phyloP scores from a whole-genome alignment of 352 stramenopile species.

The Peronospora destructor region DNA sequence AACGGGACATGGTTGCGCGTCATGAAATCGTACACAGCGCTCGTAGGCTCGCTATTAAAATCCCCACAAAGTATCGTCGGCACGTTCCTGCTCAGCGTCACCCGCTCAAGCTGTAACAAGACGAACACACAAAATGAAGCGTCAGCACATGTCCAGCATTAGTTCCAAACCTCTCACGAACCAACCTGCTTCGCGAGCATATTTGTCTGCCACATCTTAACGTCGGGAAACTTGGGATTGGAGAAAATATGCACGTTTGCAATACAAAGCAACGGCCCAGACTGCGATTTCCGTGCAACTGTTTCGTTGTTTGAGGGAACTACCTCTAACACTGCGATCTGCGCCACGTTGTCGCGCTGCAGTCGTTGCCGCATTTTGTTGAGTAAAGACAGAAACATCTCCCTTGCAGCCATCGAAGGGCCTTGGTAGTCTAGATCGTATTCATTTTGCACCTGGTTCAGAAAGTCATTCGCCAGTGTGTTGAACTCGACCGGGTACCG shows the following conservation, averaged over 20 bases:
- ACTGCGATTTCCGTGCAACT: slow-evolving; percentile 39
- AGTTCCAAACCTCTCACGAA: background rate
- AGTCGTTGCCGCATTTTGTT: slow-evolving; percentile 81
- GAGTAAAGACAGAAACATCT: slow-evolving; percentile 46
- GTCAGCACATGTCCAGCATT: slow-evolving; percentile 2
- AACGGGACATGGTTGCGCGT: slow-evolving; percentile 76
- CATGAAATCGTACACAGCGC: slow-evolving; percentile 96
- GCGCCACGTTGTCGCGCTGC: slow-evolving; percentile 96
- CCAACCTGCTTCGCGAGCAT: slow-evolving; percentile 79
- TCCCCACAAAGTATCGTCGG: slow-evolving; percentile 97
- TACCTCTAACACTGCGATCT: slow-evolving; percentile 95
- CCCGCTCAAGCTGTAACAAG: slow-evolving; percentile 54
- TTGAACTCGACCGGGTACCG: slow-evolving; percentile 97
- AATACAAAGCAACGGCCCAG: slow-evolving; percentile 87
- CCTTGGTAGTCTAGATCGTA: slow-evolving; percentile 74
- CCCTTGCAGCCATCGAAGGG: slow-evolving; percentile 50
- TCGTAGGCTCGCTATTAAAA: slow-evolving; percentile 97
- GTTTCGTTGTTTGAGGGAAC: slow-evolving; percentile 74
- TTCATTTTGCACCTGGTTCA: slow-evolving; percentile 58
- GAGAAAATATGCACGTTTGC: slow-evolving; percentile 98
- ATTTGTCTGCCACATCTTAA: slow-evolving; percentile 97
- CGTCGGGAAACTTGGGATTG: slow-evolving; percentile 97
- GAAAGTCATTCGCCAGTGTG: slow-evolving; percentile 79
- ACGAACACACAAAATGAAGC: background rate
- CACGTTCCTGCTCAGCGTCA: slow-evolving; percentile 67